These are phyloP conservation scores for Starmerella bombicola DNA, from an alignment of 805 yeast species.

Conservation along the genomic window DNA sequence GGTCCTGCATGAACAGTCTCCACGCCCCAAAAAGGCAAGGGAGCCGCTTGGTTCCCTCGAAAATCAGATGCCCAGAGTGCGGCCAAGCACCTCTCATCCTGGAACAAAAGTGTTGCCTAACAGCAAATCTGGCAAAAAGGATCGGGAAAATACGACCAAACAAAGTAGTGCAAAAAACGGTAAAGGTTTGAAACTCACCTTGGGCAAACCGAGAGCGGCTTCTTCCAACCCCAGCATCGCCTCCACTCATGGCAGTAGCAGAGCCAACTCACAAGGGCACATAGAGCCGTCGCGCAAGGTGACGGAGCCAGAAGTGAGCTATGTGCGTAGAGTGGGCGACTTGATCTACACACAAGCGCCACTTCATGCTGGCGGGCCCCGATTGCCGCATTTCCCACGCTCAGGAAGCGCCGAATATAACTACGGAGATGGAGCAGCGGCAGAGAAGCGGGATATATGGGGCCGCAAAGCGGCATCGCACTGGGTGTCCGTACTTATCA, in stretches of 20 bases:
- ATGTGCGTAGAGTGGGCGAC: conserved; percentile 9
- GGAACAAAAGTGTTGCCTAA: no score
- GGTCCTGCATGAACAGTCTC: no score
- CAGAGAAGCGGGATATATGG: conserved; percentile 15
- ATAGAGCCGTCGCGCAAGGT: conserved; percentile 8
- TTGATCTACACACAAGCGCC: conserved; percentile 2
- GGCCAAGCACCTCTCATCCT: no score
- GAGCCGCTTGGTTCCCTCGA: no score
- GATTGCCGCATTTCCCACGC: conserved; percentile 18
- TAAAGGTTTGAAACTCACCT: neutral
- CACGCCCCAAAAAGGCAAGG: no score
- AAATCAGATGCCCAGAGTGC: no score
- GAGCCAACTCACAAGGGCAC: conserved; percentile 12
- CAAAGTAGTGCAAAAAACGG: no score
- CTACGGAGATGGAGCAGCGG: neutral
- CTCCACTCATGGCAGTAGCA: conserved; percentile 1
- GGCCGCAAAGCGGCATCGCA: conserved; percentile 19
- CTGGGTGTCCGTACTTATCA: conserved; percentile 17
- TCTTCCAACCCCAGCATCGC: neutral
- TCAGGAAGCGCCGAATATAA: neutral
- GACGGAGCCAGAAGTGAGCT: conserved; percentile 3
- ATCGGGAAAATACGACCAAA: no score
- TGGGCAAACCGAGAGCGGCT: conserved; percentile 3
- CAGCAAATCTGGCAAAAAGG: no score
- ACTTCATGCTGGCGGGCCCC: conserved; percentile 19